A percentile compares a stretch with the other conserved stretches of the same genome.
Conservation (phyloP, 768 basidiomycete species). For the Mrakia frigida region DNA sequence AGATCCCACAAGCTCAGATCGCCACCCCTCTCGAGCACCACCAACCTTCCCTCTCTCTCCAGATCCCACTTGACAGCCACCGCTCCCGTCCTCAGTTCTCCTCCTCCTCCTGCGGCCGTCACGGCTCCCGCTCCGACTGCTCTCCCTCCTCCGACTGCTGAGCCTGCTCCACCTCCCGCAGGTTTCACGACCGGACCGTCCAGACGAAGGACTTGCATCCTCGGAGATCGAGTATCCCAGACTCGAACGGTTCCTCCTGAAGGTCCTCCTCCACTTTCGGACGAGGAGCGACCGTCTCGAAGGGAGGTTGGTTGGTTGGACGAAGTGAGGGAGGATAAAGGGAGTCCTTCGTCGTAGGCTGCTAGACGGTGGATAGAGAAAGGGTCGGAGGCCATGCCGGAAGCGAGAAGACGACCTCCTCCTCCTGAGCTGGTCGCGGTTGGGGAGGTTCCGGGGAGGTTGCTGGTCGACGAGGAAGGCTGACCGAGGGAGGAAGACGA, state of each 20-base stretch:
- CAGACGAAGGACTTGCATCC: conserved; percentile 4
- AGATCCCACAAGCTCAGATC: conserved; percentile 24
- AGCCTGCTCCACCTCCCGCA: no score
- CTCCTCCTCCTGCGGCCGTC: conserved; percentile 6
- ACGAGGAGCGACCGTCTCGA: conserved; percentile 8
- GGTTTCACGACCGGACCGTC: neutral
- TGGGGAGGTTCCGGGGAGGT: neutral
- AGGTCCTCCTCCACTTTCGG: neutral
- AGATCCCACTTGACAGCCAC: conserved; percentile 23
- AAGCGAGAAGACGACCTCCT: conserved; percentile 12
- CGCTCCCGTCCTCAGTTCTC: conserved; percentile 13
- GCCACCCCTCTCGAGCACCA: conserved; percentile 20
- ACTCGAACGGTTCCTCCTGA: conserved; percentile 21
- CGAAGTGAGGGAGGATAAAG: neutral
- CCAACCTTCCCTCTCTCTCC: conserved; percentile 20
- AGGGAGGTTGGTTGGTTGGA: neutral
- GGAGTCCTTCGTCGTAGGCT: conserved; percentile 25
- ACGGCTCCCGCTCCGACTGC: neutral
- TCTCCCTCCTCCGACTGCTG: no score
- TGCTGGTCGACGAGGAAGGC: neutral
- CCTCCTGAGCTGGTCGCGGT: no score
- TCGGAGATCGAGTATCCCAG: conserved; percentile 24
- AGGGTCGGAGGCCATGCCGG: conserved; percentile 18
- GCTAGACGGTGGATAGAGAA: conserved; percentile 18
- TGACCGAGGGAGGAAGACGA: neutral